Evolutionary conservation across 78 protist species (phyloP), one percentile per base, ranked within the genome.

Genomic region (Dictyostelium capitatum): DNA sequence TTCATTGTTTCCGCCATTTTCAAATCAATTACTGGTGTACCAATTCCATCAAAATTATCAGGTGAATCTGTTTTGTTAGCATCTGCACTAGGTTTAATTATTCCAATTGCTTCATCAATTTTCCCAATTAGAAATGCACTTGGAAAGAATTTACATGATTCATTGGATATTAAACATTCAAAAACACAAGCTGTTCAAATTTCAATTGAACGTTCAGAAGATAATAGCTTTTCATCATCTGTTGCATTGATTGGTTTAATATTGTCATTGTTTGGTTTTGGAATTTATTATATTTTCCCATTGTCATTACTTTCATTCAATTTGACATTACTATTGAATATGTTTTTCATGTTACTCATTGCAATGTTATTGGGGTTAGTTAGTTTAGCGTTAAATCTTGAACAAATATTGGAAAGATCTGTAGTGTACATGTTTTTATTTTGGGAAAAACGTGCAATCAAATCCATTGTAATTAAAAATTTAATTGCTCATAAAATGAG

Each of bases 401-500:
- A 89, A 62, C 92, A 79, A 10, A 17, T 97, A 3, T 14, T 96
- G 9, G 98, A 97, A 89, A 19, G 77, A 12, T 14, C 54, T 3
- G 73, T 98, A 1, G 80, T 93, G 19, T 30, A 12, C 12, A 1
- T 94, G 50, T 92, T 97, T 54, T 83, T 98, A 46, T 95, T 94
- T 84, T 97, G 98, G 98, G 97, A 97, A 77, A 79, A 43, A 37
- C 3, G 53, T 20, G 95, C 97, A 9, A 65, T 97, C 47, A 64
- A 53, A 17, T 28, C 84, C 9, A n/a, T 98, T 57, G 78, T 98
- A 6, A 8, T 72, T 50, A 98, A 97, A 93, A 98, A 98, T 59
- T 59, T 98, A 6, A 91, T 96, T 2, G 97, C 99, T 23, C 99
- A 98, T 78, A 80, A 98, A n/a, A 14, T 30, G n/a, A 65, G 99